Percentiles rank a stretch among this genome's conserved stretches.
These are phyloP conservation scores for Neonectria ditissima DNA, from an alignment of 2,329 filamentous ascomycete species.

Conservation along the genomic window DNA sequence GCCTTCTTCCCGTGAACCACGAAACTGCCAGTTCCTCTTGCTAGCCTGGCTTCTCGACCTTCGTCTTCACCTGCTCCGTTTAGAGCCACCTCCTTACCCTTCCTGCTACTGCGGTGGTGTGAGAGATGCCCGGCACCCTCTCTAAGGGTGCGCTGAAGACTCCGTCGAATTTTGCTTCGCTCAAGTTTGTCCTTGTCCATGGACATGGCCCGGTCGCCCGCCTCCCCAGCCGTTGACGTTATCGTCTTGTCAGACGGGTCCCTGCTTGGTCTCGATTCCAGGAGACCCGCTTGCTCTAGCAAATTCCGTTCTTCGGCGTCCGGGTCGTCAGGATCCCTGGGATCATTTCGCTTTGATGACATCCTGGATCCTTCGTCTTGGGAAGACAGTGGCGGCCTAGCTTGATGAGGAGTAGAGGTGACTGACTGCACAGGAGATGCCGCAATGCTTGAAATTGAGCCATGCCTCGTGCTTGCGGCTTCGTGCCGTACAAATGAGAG, in stretches of 20 bases:
- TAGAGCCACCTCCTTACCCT: constrained; percentile 71
- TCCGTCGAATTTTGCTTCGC: constrained; percentile 80
- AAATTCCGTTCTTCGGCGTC: constrained; percentile 77
- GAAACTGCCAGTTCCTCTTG: constrained; percentile 87
- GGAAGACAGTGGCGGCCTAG: constrained; percentile 27
- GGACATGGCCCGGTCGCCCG: constrained; percentile 49
- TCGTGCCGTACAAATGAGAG: constrained; percentile 41
- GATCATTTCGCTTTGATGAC: constrained; percentile 32
- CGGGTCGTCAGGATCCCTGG: constrained; percentile 56
- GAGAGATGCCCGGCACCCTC: constrained; percentile 78
- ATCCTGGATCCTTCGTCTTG: constrained; percentile 37
- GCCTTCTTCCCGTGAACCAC: constrained; percentile 98
- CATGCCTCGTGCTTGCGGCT: constrained; percentile 42
- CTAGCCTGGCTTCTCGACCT: constrained; percentile 73
- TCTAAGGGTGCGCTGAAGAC: constrained; percentile 88
- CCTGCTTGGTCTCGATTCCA: constrained; percentile 56
- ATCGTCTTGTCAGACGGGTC: constrained; percentile 51
- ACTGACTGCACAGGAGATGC: constrained; percentile 44
- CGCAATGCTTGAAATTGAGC: constrained; percentile 49
- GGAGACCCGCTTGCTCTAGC: constrained; percentile 74
- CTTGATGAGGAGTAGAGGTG: constrained; percentile 38
- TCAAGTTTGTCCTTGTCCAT: constrained; percentile 64
- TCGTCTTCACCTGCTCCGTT: constrained; percentile 51
- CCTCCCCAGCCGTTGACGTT: constrained; percentile 50
- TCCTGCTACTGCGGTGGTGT: constrained; percentile 79